Conservation (phyloP, 2,329 filamentous ascomycete genomes). For the Corniculantispora saksenae region DNA sequence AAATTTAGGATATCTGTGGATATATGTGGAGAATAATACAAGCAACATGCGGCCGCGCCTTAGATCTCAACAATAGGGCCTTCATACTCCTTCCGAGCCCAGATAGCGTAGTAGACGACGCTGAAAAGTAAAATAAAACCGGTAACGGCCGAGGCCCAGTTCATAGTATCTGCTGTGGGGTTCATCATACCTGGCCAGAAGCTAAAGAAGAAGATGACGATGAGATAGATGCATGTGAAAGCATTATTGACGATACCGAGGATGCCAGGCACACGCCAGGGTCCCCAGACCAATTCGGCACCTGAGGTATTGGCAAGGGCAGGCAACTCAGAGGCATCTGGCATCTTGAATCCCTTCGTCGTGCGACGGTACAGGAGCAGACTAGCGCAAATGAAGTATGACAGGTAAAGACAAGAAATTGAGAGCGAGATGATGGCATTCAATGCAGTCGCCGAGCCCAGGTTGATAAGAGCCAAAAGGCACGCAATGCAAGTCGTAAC, state of each 20-base stretch:
- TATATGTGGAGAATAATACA: not conserved
- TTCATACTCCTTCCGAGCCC: constrained; percentile 45
- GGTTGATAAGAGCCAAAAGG: constrained; percentile 35
- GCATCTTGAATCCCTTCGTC: constrained; percentile 30
- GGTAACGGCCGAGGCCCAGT: constrained; percentile 14
- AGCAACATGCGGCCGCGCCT: not conserved
- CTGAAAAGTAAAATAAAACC: constrained; percentile 39
- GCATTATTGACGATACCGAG: constrained; percentile 56
- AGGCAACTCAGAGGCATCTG: constrained; percentile 27
- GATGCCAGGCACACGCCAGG: constrained; percentile 53
- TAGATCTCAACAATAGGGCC: constrained; percentile 41
- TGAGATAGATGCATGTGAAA: constrained; percentile 53
- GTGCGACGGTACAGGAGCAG: constrained; percentile 34
- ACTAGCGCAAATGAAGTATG: constrained; percentile 33
- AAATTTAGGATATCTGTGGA: not conserved
- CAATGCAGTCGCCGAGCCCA: constrained; percentile 33
- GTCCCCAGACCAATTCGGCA: constrained; percentile 49
- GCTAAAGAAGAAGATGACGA: constrained; percentile 58
- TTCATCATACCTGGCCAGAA: constrained; percentile 44
- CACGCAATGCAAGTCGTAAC: constrained; percentile 31
- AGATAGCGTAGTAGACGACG: constrained; percentile 46
- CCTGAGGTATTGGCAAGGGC: constrained; percentile 33
- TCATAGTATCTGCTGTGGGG: not conserved
- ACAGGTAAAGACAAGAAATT: constrained; percentile 33
- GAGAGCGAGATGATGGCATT: constrained; percentile 32